These are phyloP conservation scores for Garcia nutans DNA, from an alignment of 345 rosid species.

Conservation along the genomic window DNA sequence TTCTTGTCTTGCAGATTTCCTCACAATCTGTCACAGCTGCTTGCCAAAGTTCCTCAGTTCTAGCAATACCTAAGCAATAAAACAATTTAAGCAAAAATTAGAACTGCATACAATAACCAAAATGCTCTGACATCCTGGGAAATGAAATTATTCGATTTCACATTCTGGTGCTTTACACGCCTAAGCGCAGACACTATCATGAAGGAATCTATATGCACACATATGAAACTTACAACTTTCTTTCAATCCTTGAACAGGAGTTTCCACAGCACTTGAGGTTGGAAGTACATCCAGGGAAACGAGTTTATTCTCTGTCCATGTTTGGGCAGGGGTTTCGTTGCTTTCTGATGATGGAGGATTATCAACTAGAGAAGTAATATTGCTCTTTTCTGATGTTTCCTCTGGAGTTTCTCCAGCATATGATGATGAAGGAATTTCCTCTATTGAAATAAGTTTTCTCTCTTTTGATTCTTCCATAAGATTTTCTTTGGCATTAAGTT, in stretches of 20 bases:
- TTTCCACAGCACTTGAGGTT: background rate
- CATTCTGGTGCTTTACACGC: background rate
- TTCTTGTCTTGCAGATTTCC: conserved; percentile 24
- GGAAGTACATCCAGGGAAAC: conserved; percentile 10
- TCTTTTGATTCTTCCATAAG: conserved; percentile 20
- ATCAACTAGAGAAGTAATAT: conserved; percentile 23
- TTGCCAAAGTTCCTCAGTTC: conserved; percentile 31
- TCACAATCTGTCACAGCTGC: conserved; percentile 22
- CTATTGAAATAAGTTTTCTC: conserved; percentile 10
- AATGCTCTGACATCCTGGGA: background rate
- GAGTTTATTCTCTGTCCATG: background rate
- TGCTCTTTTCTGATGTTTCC: background rate
- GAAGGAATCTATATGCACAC: background rate
- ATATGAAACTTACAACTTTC: conserved; percentile 48
- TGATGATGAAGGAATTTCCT: conserved; percentile 5
- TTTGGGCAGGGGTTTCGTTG: conserved; percentile 18
- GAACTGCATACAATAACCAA: too few species aligned
- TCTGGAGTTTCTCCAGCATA: background rate
- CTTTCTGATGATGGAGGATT: conserved; percentile 20
- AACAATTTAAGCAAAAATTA: background rate
- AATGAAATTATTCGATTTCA: background rate
- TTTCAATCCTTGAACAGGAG: conserved; percentile 36
- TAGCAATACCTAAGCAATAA: conserved; percentile 39
- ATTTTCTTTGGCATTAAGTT: conserved; percentile 13
- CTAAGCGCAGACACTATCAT: background rate